Base-by-base conservation (phyloP, 2,329 filamentous ascomycete species). In the Stachybotrys chartarum region DNA sequence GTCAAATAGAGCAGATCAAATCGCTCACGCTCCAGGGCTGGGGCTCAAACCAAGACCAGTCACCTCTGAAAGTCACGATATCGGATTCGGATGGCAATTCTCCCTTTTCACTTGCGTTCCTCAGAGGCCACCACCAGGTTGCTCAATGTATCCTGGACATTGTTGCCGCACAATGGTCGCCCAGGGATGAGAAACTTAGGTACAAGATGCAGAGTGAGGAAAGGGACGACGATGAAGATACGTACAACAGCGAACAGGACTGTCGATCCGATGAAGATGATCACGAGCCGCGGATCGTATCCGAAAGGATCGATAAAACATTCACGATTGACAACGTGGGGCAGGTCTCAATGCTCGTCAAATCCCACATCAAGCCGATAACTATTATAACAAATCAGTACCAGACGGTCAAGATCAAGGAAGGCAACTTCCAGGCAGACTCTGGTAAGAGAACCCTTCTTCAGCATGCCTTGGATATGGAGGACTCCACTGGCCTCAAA, bases 281-380 rank as follows among this genome's bases (percentile, higher is more conserved):
- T 1, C 68, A 70, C 5, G 70, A 73, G 48, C 75, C 75, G 17
- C 71, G 72, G 7, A 75, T 83, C 46, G 72, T 75, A 51, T 72
- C 72, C 16, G 79, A 86, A 57, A 74, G 85, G 46, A 72, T 90
- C 31, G 81, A 87, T 60, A 81, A 86, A 12, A 76, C 80, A 42
- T 90, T 88, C 66, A 94, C 90, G 0, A 80, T 93, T 53, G 87
- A 94, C 16, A 84, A 90, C 61, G 78, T 94, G 56, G 87, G 87
- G 0, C 81, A 89, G 59, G 76, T 88, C 5, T 82, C 82, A 0
- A 85, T 81, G 64, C 78, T 86, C 55, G 86, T 91, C 56, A 85
- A 88, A 65, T 88, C 87, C 55, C 71, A 75, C 16, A 70, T 79
- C 8, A 77, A 76, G 42, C 85, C 90, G 2, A 64, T 80, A 1